These are phyloP conservation scores for Clitoria ternatea DNA, from an alignment of 306 rosid species.

Conservation along the genomic window DNA sequence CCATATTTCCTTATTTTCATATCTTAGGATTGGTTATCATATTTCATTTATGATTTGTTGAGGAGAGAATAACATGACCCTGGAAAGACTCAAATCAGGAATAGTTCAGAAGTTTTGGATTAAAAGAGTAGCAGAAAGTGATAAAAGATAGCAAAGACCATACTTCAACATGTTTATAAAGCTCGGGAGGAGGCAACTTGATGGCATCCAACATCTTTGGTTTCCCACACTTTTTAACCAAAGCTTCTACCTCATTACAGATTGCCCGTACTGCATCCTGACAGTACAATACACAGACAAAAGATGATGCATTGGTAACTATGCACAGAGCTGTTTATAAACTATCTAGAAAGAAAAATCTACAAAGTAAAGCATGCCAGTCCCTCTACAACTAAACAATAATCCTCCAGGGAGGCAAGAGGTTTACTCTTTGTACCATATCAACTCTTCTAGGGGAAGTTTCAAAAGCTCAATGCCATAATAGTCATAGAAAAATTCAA, in stretches of 20 bases:
- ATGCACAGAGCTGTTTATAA: slow-evolving; percentile 9
- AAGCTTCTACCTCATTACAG: slow-evolving; percentile 78
- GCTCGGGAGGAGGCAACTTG: slow-evolving; percentile 87
- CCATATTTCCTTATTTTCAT: too few relatives aligned
- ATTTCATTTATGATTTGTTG: too few relatives aligned
- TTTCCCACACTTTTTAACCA: slow-evolving; percentile 89
- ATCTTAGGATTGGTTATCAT: too few relatives aligned
- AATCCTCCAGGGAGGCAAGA: neutral
- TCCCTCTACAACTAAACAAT: slow-evolving; percentile 2
- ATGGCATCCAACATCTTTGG: slow-evolving; percentile 92
- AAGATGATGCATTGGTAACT: slow-evolving; percentile 13
- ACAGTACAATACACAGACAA: slow-evolving; percentile 31
- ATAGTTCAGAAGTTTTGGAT: neutral
- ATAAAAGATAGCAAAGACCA: slow-evolving; percentile 22
- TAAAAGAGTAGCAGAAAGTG: neutral
- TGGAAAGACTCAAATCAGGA: neutral
- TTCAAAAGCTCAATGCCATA: slow-evolving; percentile 14
- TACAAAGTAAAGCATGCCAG: neutral
- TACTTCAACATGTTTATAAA: slow-evolving; percentile 81
- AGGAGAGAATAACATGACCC: neutral
- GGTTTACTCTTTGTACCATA: slow-evolving; percentile 5
- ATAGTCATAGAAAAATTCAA: slow-evolving; percentile 4
- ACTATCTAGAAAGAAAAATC: slow-evolving; percentile 12
- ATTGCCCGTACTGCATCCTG: slow-evolving; percentile 89
- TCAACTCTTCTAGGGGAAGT: neutral